phyloP scores from a whole-genome alignment of 805 yeast genomes.

The Saccharomycopsis schoenii region DNA sequence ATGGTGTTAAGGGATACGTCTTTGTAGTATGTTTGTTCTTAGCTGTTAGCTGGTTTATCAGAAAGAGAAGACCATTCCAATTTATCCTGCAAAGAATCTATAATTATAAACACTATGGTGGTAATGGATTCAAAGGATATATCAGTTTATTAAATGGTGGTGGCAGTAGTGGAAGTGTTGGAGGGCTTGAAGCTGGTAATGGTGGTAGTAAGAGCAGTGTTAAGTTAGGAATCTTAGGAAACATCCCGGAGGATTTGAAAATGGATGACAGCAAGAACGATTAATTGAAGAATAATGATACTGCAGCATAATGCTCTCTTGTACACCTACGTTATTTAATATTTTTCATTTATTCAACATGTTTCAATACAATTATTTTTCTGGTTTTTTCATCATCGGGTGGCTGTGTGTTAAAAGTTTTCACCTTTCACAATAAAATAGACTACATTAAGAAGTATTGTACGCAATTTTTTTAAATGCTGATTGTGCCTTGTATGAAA shows the following conservation, averaged over 20 bases:
- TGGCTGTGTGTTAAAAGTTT: background rate
- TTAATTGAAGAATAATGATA: background rate
- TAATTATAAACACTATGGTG: background rate
- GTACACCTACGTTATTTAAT: background rate
- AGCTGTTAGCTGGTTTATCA: background rate
- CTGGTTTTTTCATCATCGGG: background rate
- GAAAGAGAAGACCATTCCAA: slow-evolving; percentile 5
- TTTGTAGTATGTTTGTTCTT: slow-evolving; percentile 8
- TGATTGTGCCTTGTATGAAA: too few relatives aligned
- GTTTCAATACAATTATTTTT: background rate
- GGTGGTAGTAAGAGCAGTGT: slow-evolving; percentile 2
- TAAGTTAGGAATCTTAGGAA: slow-evolving; percentile 16
- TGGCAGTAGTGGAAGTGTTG: background rate
- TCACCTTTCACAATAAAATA: background rate
- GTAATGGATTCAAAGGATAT: slow-evolving; percentile 1
- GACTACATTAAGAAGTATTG: background rate
- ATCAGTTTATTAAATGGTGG: background rate
- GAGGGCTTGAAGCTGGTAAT: background rate
- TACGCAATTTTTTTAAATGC: too few relatives aligned
- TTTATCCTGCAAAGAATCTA: background rate
- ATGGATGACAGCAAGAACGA: background rate
- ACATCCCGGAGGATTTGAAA: slow-evolving; percentile 7
- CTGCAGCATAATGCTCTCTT: background rate
- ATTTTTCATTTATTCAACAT: background rate
- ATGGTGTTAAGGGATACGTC: slow-evolving; percentile 36